These are phyloP conservation scores for Artemisia annua DNA, from an alignment of 129 eudicot species.

Conservation along the genomic window DNA sequence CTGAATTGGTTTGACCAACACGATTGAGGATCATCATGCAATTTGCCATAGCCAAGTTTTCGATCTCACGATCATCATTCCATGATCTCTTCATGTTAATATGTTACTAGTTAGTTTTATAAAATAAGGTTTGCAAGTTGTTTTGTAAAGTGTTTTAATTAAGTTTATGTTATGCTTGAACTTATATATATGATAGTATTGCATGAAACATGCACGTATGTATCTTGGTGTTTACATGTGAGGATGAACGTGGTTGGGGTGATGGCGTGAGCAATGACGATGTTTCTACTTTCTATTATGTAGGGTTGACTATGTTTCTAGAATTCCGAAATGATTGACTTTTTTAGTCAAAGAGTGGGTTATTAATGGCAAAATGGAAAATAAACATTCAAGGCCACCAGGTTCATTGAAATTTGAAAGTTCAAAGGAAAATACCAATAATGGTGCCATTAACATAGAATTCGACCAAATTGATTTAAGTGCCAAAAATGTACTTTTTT, in stretches of 20 bases:
- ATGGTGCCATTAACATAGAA: too few relatives aligned
- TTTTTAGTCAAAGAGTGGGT: conserved; percentile 12
- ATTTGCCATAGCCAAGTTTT: conserved; percentile 53
- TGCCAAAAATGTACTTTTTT: too few relatives aligned
- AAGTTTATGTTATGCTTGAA: conserved; percentile 1
- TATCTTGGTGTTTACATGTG: conserved; percentile 6
- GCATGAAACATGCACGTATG: neutral
- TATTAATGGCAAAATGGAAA: conserved; percentile 1
- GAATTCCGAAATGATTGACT: conserved; percentile 30
- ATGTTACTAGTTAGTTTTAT: neutral
- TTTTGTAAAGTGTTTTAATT: conserved; percentile 1
- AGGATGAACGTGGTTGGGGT: neutral
- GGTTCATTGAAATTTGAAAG: neutral
- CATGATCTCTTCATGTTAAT: conserved; percentile 34
- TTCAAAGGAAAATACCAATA: neutral
- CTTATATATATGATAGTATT: conserved; percentile 14
- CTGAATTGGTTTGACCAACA: neutral
- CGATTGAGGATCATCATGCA: conserved; percentile 46
- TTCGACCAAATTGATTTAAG: too few relatives aligned
- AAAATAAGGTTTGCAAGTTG: too few relatives aligned
- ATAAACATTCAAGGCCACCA: neutral
- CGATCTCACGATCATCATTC: conserved; percentile 38
- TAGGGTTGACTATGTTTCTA: conserved; percentile 30
- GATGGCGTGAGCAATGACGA: conserved; percentile 33
- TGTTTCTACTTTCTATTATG: conserved; percentile 2